Evolutionary conservation across 1,284 basidiomycete genomes (phyloP).

Genomic region (Leccinum proliferum): DNA sequence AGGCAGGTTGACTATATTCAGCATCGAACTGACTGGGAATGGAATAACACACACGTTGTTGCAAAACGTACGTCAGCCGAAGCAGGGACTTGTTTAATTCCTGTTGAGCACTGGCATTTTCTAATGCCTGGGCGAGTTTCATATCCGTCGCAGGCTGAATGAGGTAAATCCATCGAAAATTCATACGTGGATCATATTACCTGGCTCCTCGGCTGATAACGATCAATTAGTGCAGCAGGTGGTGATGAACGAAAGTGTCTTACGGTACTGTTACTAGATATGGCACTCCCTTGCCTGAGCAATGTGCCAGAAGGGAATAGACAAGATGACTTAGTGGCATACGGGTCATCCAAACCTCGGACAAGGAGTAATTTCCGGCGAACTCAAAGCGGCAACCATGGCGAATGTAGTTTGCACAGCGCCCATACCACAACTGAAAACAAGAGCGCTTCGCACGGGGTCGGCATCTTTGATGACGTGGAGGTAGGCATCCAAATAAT

Average conservation of each 20-base stretch:
- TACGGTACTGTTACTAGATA: slow-evolving; percentile 43
- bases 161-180: not conserved
- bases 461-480: slow-evolving; percentile 79
- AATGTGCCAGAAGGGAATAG: slow-evolving; percentile 12
- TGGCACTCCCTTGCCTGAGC: slow-evolving; percentile 20
- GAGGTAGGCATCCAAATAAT: slow-evolving; percentile 93
- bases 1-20: slow-evolving; percentile 6
- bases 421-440: slow-evolving; percentile 98
- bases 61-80: slow-evolving; percentile 79
- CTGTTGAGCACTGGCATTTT: slow-evolving; percentile 81
- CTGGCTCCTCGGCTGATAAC: slow-evolving; percentile 29
- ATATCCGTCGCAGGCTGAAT: slow-evolving; percentile 45
- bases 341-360: slow-evolving; percentile 76
- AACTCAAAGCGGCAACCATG: slow-evolving; percentile 90
- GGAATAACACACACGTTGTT: slow-evolving; percentile 51
- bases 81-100: slow-evolving; percentile 80
- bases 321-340: slow-evolving; percentile 33
- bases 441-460: slow-evolving; percentile 77
- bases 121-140: slow-evolving; percentile 55
- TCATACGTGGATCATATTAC: slow-evolving; percentile 11
- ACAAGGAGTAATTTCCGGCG: slow-evolving; percentile 84
- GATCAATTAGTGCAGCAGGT: slow-evolving; percentile 4
- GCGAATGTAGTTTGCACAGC: slow-evolving; percentile 96
- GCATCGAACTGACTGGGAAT: not conserved
- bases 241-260: slow-evolving; percentile 13